Base-by-base conservation (phyloP, 2,329 filamentous ascomycete species). In the Stylonectria norvegica region DNA sequence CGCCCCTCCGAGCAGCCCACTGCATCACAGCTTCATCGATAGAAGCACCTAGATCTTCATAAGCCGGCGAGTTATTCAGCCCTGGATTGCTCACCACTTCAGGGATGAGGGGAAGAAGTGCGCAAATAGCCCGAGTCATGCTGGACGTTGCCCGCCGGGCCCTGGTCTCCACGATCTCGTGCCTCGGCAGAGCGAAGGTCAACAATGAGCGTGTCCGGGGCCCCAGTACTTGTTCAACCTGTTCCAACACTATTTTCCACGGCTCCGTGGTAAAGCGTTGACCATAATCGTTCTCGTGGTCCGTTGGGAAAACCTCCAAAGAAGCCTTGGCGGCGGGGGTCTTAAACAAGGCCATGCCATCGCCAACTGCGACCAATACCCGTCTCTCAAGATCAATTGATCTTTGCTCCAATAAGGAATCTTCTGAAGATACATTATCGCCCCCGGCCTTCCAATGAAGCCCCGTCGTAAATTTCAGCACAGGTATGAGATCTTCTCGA, bases 341-440 rank as follows among this genome's bases (percentile, higher is more conserved):
- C 16, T 41, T 41, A 20, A 41, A 41, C 9, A 14, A 36, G 16
- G 9, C 20, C 27, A 41, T 41, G 7, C 27, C 20, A 27, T 23
- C 20, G 5, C 17, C 11, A 20, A 41, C 38, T 12, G n/a, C 12
- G 15, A 31, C 27, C 7, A 41, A 33, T 31, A 41, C 20, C 20
- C 5, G 9, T 35, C 5, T 18, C 27, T 41, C 32, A n/a, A 41
- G 32, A 16, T 27, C 15, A 25, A 41, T 32, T 5, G 38, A 41
- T n/a, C n/a, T n/a, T n/a, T n/a, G n/a, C n/a, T n/a, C n/a, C n/a
- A n/a, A n/a, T n/a, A n/a, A n/a, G n/a, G n/a, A n/a, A n/a, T n/a
- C n/a, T n/a, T n/a, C n/a, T n/a, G n/a, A n/a, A n/a, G n/a, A n/a
- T n/a, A n/a, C n/a, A n/a, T n/a, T n/a, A n/a, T n/a, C n/a, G n/a